Percentiles rank a stretch among this genome's conserved stretches.
These are phyloP conservation scores for Salix viminalis DNA, from an alignment of 345 rosid species.

Conservation along the genomic window DNA sequence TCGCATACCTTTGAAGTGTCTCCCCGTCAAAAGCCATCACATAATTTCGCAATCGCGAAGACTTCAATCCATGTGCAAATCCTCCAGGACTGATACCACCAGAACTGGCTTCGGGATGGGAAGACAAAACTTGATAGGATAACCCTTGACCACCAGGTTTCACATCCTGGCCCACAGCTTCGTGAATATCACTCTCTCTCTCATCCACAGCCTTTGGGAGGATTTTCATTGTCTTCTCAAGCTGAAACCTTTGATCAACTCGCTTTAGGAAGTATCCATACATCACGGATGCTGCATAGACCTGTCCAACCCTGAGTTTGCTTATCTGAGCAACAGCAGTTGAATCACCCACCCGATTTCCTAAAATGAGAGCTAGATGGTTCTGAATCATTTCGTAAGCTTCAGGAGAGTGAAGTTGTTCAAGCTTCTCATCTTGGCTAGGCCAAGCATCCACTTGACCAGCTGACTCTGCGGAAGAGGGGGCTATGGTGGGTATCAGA, in stretches of 20 bases:
- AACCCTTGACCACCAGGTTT: conserved; percentile 23
- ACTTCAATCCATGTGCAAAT: conserved; percentile 50
- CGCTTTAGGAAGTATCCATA: conserved; percentile 94
- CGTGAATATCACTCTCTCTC: conserved; percentile 27
- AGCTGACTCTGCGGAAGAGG: conserved; percentile 47
- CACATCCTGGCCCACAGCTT: conserved; percentile 29
- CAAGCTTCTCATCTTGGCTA: conserved; percentile 57
- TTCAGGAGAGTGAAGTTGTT: conserved; percentile 77
- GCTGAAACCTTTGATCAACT: conserved; percentile 92
- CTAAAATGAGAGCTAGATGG: conserved; percentile 76
- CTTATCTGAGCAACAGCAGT: conserved; percentile 63
- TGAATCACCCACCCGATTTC: conserved; percentile 58
- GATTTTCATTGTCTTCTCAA: conserved; percentile 85
- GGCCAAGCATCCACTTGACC: conserved; percentile 68
- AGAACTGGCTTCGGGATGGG: conserved; percentile 62
- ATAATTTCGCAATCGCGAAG: conserved; percentile 65
- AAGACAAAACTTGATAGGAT: conserved; percentile 34
- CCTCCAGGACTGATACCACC: conserved; percentile 58
- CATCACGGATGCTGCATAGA: conserved; percentile 98
- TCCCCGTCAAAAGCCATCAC: conserved; percentile 95
- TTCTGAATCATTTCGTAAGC: conserved; percentile 96
- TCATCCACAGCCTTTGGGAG: conserved; percentile 52
- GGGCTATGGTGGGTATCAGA: conserved; percentile 55
- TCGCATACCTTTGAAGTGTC: conserved; percentile 86
- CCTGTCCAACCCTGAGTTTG: conserved; percentile 92